Evolutionary conservation across 2,329 filamentous ascomycete species (phyloP).

Genomic region (Pestalotiopsis sp.): DNA sequence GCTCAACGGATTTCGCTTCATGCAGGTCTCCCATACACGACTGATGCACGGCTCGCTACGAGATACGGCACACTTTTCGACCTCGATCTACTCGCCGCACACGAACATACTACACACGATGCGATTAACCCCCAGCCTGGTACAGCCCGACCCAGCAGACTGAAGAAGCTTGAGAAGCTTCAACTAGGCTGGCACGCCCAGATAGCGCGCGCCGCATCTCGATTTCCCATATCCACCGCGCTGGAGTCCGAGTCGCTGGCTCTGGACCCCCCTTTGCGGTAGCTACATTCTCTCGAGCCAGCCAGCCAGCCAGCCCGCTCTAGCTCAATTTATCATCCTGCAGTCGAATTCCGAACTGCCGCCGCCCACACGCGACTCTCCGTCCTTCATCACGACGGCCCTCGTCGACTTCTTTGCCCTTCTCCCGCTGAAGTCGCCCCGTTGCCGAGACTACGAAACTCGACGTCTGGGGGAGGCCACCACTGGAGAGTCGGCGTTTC

Average conservation of each 20-base stretch:
- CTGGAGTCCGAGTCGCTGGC: not conserved
- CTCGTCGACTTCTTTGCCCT: not conserved
- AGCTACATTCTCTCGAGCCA: not conserved
- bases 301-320: not conserved
- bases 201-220: conserved; percentile 1
- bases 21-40: conserved; percentile 26
- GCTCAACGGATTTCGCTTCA: conserved; percentile 27
- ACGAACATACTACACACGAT: conserved; percentile 36
- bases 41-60: conserved; percentile 3
- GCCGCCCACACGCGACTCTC: not conserved
- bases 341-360: not conserved
- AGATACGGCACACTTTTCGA: not conserved
- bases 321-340: not conserved
- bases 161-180: conserved; percentile 28
- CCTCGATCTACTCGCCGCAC: not conserved
- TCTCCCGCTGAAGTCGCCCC: not conserved
- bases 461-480: conserved; percentile 19
- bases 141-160: conserved; percentile 38
- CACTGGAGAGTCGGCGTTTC: conserved; percentile 28
- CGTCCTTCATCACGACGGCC: not conserved
- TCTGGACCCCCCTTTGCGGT: not conserved
- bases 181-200: not conserved
- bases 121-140: conserved; percentile 42
- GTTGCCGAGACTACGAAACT: conserved; percentile 12
- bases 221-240: not conserved